Percentiles rank a stretch among this genome's conserved stretches.
Conservation (phyloP, 2,329 filamentous ascomycete species). For the Lachnum nothofagi region DNA sequence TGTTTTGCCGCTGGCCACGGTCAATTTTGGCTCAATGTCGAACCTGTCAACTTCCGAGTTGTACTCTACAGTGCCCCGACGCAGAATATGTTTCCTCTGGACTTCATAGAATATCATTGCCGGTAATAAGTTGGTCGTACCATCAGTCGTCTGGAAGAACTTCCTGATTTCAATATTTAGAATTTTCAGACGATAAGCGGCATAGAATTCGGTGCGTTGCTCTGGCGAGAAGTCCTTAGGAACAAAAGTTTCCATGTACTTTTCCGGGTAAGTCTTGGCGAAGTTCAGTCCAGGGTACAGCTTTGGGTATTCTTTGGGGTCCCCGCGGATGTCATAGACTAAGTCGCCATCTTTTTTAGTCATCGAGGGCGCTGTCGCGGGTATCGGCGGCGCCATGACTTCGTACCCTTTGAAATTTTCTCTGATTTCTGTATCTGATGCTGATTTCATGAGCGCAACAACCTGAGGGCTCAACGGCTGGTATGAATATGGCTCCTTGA, state of each 20-base stretch:
- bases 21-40: not conserved
- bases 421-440: not conserved
- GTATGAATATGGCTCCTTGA: not conserved
- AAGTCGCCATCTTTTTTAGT: not conserved
- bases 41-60: not conserved
- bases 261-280: slow-evolving; percentile 19
- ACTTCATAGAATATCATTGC: slow-evolving; percentile 3
- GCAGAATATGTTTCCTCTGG: slow-evolving; percentile 7
- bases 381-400: slow-evolving; percentile 2
- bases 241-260: slow-evolving; percentile 17
- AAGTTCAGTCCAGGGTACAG: slow-evolving; percentile 11
- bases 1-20: slow-evolving; percentile 1
- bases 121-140: slow-evolving; percentile 4
- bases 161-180: slow-evolving; percentile 28
- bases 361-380: not conserved
- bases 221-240: slow-evolving; percentile 22
- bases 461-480: slow-evolving; percentile 2
- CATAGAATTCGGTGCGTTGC: slow-evolving; percentile 23
- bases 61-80: slow-evolving; percentile 11
- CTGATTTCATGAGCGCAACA: not conserved
- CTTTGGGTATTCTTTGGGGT: slow-evolving; percentile 1
- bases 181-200: slow-evolving; percentile 27
- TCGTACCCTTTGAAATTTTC: slow-evolving; percentile 1
- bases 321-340: not conserved
- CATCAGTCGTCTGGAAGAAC: slow-evolving; percentile 17